A percentile compares a stretch with the other conserved stretches of the same genome.
phyloP scores from a whole-genome alignment of 2,329 filamentous ascomycete genomes.

The Penicillium sp. region DNA sequence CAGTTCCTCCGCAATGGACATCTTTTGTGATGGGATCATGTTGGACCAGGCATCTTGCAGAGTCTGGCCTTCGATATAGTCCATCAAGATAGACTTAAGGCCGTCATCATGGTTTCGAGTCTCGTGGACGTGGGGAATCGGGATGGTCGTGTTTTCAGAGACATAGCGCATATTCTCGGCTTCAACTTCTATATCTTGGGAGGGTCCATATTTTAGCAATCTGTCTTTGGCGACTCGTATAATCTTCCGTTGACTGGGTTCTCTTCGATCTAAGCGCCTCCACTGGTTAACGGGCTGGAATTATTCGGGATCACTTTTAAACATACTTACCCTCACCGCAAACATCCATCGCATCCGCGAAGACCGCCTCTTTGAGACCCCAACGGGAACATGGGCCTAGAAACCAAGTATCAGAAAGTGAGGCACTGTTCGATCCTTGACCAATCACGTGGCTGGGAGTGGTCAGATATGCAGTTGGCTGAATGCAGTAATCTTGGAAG shows the following conservation, averaged over 20 bases:
- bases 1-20: conserved; percentile 7
- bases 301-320: too few species aligned
- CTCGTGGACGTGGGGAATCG: background rate
- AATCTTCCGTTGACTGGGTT: background rate
- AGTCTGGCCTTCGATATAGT: conserved; percentile 3
- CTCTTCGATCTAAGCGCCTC: background rate
- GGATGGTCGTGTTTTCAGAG: conserved; percentile 1
- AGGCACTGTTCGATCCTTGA: background rate
- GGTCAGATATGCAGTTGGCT: conserved; percentile 1
- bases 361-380: background rate
- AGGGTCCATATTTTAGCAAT: conserved; percentile 1
- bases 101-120: background rate
- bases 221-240: background rate
- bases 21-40: conserved; percentile 7
- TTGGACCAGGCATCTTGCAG: conserved; percentile 7
- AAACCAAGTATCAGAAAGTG: background rate
- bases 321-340: background rate
- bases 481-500: background rate
- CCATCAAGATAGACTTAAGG: background rate
- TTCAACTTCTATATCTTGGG: background rate
- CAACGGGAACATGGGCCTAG: background rate
- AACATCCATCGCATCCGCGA: background rate
- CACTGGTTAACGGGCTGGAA: background rate
- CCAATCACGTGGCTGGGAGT: background rate
- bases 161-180: conserved; percentile 1